phyloP scores from a whole-genome alignment of 768 basidiomycete species.

The Termitomyces sp. region DNA sequence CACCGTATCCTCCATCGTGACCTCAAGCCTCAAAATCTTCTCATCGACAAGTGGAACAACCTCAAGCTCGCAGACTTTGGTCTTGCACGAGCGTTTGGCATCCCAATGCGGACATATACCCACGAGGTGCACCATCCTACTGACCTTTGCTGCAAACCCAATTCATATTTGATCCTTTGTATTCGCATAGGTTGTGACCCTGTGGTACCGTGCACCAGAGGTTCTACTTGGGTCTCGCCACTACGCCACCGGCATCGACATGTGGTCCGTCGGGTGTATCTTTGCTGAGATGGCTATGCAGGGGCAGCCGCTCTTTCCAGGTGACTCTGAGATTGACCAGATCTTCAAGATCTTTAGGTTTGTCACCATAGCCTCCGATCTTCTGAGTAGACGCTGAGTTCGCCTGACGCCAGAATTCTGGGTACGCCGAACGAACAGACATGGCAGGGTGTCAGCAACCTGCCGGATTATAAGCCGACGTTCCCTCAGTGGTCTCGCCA shows the following conservation, averaged over 20 bases:
- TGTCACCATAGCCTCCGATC: not conserved
- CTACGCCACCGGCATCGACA: conserved; percentile 96
- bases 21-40: conserved; percentile 92
- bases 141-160: not conserved
- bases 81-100: conserved; percentile 93
- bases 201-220: conserved; percentile 99
- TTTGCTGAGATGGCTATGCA: conserved; percentile 98
- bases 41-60: conserved; percentile 86
- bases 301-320: conserved; percentile 88
- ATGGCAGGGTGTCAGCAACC: conserved; percentile 85
- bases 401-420: conserved; percentile 54
- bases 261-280: conserved; percentile 99
- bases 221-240: conserved; percentile 93
- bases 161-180: not conserved
- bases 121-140: conserved; percentile 66
- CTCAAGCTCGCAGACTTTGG: conserved; percentile 97
- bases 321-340: conserved; percentile 99
- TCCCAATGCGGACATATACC: conserved; percentile 98
- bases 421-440: conserved; percentile 88
- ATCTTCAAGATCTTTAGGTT: conserved; percentile 99
- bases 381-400: not conserved
- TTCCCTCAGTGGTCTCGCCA: conserved; percentile 93
- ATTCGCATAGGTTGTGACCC: conserved; percentile 79
- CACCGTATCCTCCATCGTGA: conserved; percentile 97
- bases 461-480: conserved; percentile 94